phyloP scores from a whole-genome alignment of 2,329 filamentous ascomycete species.

The Basipetospora chlamydospora region DNA sequence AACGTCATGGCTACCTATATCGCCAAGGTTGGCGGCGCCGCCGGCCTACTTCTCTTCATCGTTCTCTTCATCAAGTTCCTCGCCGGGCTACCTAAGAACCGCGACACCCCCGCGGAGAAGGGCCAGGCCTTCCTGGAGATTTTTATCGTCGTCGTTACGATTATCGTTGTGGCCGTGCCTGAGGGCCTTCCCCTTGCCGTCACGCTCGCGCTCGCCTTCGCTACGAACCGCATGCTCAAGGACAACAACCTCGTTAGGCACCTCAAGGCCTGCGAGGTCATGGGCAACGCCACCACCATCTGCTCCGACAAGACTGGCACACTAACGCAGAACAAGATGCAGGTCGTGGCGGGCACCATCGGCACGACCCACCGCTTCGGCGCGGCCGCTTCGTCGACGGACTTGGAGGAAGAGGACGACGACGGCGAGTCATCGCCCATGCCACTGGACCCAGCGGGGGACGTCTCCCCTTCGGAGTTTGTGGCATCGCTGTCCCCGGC shows the following conservation, averaged over 20 bases:
- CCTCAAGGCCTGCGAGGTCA: conserved; percentile 65
- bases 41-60: conserved; percentile 67
- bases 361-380: conserved; percentile 43
- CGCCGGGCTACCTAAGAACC: conserved; percentile 42
- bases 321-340: conserved; percentile 55
- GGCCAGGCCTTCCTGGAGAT: conserved; percentile 65
- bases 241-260: conserved; percentile 67
- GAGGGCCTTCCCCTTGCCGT: conserved; percentile 66
- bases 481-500: conserved; percentile 27
- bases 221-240: conserved; percentile 61
- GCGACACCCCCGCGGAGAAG: conserved; percentile 51
- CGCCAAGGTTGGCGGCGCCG: conserved; percentile 61
- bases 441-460: conserved; percentile 18
- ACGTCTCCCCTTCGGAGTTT: conserved; percentile 31
- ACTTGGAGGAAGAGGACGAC: conserved; percentile 11
- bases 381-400: conserved; percentile 16
- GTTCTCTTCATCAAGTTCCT: conserved; percentile 79
- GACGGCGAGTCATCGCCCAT: conserved; percentile 8
- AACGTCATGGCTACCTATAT: conserved; percentile 65
- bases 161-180: conserved; percentile 67
- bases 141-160: conserved; percentile 64
- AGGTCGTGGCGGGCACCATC: conserved; percentile 45
- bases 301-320: conserved; percentile 57
- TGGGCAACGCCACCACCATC: conserved; percentile 63
- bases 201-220: conserved; percentile 63